Base-by-base conservation (phyloP, 495 filamentous ascomycete species). In the Penicillium alfredii region DNA sequence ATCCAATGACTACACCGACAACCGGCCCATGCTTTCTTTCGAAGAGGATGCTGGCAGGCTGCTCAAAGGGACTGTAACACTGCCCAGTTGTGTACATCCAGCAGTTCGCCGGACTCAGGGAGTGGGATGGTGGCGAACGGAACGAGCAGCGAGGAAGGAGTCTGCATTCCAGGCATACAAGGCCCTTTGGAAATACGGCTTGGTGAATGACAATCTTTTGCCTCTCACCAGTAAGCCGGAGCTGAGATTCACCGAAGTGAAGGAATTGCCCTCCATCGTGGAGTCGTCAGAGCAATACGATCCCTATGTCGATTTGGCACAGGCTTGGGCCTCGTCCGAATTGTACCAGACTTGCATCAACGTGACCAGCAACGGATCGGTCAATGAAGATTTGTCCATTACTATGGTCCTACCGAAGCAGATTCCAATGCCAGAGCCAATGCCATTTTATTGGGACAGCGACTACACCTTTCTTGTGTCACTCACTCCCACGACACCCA, bases 141-240 rank as follows among this genome's bases (percentile, higher is more conserved):
- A 95, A 54, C 77, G 71, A 24, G 79, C 71, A 33, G 90, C 92
- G 4, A 77, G 68, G 44, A 84, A 81, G 44, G 92, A 96, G 51
- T 81, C 86, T 2, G 85, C 88, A 0, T 92, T 94, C 35, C 73
- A 86, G 48, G 85, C 88, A 8, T 94, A 90, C 51, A 59, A 72
- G 16, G 71, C 69, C 2, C 69, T 98, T 0, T 78, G 88, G 49
- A 40, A 75, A 21, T 79, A 74, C 25, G 81, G 82, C 0, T 63
- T 94, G 14, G 60, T 96, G 13, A 87, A 88, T 33, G 74, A 94
- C 26, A 76, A 94, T 44, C 67, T 96, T 1, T 64, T 95, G 36
- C 90, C 92, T 1, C 20, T 61, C 33, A 56, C 48, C 1, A 38
- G 49, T 8, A 60, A 53, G 18, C 38, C 47, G 4, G 56, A 58